A percentile compares a stretch with the other conserved stretches of the same genome.
These are phyloP conservation scores for Notholithocarpus densiflorus DNA, from an alignment of 306 rosid genomes.

Conservation along the genomic window DNA sequence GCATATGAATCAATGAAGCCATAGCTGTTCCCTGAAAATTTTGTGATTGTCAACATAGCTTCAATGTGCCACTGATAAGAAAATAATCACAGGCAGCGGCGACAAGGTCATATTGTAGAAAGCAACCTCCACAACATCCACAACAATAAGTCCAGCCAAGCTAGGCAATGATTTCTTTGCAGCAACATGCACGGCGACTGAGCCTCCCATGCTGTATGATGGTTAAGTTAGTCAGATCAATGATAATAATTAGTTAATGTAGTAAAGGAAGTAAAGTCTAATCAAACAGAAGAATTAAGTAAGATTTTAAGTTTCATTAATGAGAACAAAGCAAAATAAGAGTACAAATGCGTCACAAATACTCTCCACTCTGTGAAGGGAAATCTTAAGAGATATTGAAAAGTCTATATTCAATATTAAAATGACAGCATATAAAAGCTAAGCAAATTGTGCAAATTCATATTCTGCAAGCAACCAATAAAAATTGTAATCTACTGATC, in stretches of 20 bases:
- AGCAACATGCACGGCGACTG: constrained; percentile 92
- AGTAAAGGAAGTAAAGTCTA: background rate
- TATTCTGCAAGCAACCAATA: background rate
- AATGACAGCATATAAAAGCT: background rate
- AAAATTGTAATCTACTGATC: background rate
- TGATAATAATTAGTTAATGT: background rate
- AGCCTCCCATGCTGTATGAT: constrained; percentile 85
- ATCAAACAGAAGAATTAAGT: background rate
- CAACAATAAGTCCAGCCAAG: constrained; percentile 90
- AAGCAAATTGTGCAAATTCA: background rate
- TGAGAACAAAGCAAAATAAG: background rate
- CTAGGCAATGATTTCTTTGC: constrained; percentile 60
- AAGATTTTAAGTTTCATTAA: background rate
- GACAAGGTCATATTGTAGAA: constrained; percentile 12
- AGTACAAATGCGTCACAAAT: background rate
- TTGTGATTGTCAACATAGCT: constrained; percentile 21
- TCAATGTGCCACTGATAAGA: constrained; percentile 4
- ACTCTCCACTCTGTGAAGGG: background rate
- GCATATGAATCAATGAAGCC: constrained; percentile 95
- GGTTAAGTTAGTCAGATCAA: constrained; percentile 12
- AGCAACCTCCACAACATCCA: constrained; percentile 97
- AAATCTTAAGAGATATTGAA: background rate
- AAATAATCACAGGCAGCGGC: constrained; percentile 13
- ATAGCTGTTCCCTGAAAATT: constrained; percentile 91
- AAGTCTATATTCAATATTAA: background rate